Percentiles rank a stretch among this genome's conserved stretches.
These are phyloP conservation scores for Coemansia sp. DNA, from an alignment of 192 early-diverging fungal genomes.

Conservation along the genomic window DNA sequence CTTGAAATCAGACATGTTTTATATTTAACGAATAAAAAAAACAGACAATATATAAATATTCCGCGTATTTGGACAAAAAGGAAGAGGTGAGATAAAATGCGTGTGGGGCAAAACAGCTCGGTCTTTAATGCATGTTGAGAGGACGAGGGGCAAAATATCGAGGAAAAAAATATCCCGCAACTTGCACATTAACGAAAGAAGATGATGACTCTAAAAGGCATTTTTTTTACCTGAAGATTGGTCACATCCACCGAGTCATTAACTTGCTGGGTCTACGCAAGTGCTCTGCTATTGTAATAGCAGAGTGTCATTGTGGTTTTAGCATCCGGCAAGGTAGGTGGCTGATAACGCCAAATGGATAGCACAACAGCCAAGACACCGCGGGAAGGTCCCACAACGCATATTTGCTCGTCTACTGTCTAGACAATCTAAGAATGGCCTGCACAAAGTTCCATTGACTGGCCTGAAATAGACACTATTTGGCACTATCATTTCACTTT, in stretches of 20 bases:
- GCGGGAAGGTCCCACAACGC: neutral
- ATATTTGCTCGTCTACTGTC: neutral
- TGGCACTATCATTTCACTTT: neutral
- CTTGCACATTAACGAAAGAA: neutral
- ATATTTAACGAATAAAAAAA: neutral
- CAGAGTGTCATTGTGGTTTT: neutral
- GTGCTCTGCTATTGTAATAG: neutral
- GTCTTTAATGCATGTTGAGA: neutral
- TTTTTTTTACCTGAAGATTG: neutral
- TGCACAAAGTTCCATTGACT: neutral
- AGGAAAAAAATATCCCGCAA: neutral
- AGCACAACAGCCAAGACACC: neutral
- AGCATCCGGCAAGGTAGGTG: neutral
- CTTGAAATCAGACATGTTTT: constrained; percentile 43
- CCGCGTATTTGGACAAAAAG: constrained; percentile 1
- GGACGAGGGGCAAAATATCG: neutral
- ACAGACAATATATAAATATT: neutral
- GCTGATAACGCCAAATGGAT: neutral
- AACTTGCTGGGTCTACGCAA: neutral
- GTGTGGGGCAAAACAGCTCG: neutral
- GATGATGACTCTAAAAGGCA: neutral
- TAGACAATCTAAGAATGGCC: neutral
- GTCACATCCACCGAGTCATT: neutral
- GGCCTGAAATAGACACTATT: neutral
- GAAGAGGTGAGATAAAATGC: neutral